Evolutionary conservation across 345 rosid genomes (phyloP).

Genomic region (Linum trigynum): DNA sequence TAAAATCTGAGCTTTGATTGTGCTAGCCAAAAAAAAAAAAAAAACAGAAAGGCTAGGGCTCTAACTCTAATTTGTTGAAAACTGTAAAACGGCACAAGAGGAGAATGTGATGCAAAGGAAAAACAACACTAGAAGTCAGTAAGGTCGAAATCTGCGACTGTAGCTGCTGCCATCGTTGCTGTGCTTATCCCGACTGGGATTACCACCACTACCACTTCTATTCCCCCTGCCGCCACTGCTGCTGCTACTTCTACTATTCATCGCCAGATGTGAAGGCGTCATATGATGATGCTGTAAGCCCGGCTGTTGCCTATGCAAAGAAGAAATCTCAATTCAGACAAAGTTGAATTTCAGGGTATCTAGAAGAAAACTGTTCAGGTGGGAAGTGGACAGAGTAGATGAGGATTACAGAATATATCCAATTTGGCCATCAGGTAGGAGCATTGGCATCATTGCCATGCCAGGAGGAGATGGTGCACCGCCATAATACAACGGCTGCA

Average conservation of each 20-base stretch:
- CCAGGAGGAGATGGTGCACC: conserved; percentile 69
- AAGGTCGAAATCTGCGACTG: conserved; percentile 73
- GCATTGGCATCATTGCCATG: conserved; percentile 96
- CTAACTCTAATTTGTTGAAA: background rate
- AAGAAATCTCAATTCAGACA: background rate
- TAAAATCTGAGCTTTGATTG: background rate
- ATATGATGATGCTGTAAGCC: conserved; percentile 44
- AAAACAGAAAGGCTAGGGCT: background rate
- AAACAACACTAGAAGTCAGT: conserved; percentile 23
- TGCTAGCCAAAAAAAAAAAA: background rate
- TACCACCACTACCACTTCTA: conserved; percentile 31
- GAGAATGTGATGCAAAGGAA: too few relatives aligned
- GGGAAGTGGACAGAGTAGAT: too few relatives aligned
- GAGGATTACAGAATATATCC: conserved; percentile 76
- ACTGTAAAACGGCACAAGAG: background rate
- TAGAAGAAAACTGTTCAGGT: background rate
- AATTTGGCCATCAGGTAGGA: conserved; percentile 90
- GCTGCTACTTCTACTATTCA: conserved; percentile 16
- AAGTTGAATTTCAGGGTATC: background rate
- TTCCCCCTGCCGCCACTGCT: conserved; percentile 31
- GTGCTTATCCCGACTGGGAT: background rate
- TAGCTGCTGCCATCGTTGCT: conserved; percentile 28
- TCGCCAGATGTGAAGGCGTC: conserved; percentile 35
- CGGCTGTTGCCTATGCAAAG: conserved; percentile 61
- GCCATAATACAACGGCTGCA: conserved; percentile 77